These are phyloP conservation scores for Suillus spraguei DNA, from an alignment of 768 basidiomycete species.

Conservation along the genomic window DNA sequence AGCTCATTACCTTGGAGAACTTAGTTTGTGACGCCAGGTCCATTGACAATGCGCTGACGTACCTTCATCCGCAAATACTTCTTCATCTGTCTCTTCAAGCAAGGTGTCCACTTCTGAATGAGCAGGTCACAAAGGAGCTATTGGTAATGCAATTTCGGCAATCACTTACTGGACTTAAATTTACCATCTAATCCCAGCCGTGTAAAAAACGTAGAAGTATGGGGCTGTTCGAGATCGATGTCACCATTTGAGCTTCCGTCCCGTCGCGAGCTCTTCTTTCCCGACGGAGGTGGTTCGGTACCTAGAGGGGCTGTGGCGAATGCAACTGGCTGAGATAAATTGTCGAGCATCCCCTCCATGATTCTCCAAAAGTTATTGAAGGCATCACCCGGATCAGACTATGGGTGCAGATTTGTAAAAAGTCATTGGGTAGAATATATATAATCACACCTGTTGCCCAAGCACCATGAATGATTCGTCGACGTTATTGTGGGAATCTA, in stretches of 20 bases:
- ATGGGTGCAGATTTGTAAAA: constrained; percentile 14
- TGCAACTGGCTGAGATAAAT: constrained; percentile 78
- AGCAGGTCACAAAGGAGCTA: background rate
- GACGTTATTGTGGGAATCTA: constrained; percentile 63
- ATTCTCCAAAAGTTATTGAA: constrained; percentile 91
- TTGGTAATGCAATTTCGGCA: background rate
- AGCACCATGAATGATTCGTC: constrained; percentile 91
- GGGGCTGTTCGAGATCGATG: constrained; percentile 67
- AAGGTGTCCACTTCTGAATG: constrained; percentile 21
- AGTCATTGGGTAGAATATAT: constrained; percentile 6
- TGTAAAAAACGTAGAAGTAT: constrained; percentile 58
- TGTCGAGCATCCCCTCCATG: constrained; percentile 85
- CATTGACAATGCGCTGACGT: constrained; percentile 15
- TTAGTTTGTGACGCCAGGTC: constrained; percentile 8
- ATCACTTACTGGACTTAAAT: constrained; percentile 24
- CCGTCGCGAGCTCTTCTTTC: constrained; percentile 35
- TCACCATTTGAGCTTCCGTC: constrained; percentile 65
- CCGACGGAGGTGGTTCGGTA: constrained; percentile 32
- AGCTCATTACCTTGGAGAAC: constrained; percentile 58
- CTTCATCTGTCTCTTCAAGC: constrained; percentile 59
- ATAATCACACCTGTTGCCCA: constrained; percentile 66
- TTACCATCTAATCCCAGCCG: constrained; percentile 32
- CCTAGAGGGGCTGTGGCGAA: constrained; percentile 81
- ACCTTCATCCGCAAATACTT: constrained; percentile 68
- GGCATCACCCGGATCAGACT: constrained; percentile 84